Conservation (phyloP, 1,139 yeast genomes). For the Sugiyamaella sp. region DNA sequence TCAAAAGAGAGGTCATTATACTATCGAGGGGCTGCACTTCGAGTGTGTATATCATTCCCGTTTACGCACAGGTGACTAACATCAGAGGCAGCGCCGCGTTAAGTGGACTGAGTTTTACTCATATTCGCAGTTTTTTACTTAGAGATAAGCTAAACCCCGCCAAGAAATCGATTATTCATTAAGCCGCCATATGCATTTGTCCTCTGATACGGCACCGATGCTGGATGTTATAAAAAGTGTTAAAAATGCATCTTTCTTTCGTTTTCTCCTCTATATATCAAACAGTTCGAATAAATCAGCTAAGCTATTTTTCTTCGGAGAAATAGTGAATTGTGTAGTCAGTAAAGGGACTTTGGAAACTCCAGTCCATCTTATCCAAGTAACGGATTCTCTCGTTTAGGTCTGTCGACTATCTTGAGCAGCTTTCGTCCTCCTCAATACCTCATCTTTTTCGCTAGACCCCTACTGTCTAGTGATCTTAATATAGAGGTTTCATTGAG, state of each 20-base stretch:
- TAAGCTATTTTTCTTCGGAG: neutral
- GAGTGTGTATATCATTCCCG: neutral
- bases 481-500: neutral
- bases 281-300: neutral
- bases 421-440: neutral
- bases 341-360: too few species aligned
- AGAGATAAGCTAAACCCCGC: conserved; percentile 7
- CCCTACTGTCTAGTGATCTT: neutral
- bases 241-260: neutral
- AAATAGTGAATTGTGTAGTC: neutral
- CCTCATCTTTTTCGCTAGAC: neutral
- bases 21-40: neutral
- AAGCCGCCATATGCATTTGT: neutral
- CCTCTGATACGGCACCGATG: conserved; percentile 10
- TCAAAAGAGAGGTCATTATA: too few species aligned
- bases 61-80: conserved; percentile 7
- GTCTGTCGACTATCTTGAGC: neutral
- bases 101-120: conserved; percentile 7
- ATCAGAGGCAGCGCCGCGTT: neutral
- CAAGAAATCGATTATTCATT: neutral
- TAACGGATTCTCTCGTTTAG: neutral
- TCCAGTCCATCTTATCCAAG: neutral
- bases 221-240: neutral
- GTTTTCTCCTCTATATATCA: neutral
- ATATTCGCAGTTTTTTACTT: neutral